phyloP scores from a whole-genome alignment of 2,329 filamentous ascomycete species.

The Hypoxylon rubiginosum region DNA sequence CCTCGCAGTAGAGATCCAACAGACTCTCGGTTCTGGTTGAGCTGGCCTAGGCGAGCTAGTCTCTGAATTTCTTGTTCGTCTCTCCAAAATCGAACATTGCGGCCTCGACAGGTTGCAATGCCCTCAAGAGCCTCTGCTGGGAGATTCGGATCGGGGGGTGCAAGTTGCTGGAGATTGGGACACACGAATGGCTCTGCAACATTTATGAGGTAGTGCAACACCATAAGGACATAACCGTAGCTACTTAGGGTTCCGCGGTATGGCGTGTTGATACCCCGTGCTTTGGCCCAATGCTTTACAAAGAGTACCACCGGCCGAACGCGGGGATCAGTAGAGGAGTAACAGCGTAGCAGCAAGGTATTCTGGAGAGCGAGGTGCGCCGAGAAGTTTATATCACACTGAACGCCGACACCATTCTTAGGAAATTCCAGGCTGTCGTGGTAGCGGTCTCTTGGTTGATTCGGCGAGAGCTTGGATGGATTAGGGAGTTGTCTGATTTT shows the following conservation, averaged over 20 bases:
- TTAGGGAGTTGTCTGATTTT: constrained; percentile 62
- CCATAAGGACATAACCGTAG: constrained; percentile 94
- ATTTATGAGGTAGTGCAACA: constrained; percentile 90
- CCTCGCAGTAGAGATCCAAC: constrained; percentile 80
- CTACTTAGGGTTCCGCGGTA: constrained; percentile 89
- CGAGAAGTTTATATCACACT: constrained; percentile 93
- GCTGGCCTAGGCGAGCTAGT: constrained; percentile 68
- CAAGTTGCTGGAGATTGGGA: constrained; percentile 80
- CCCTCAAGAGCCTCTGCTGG: constrained; percentile 57
- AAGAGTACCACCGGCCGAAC: constrained; percentile 86
- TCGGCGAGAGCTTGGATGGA: constrained; percentile 63
- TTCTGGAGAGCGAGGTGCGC: constrained; percentile 88
- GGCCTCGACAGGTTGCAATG: constrained; percentile 69
- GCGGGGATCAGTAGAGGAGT: constrained; percentile 82
- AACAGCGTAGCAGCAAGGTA: constrained; percentile 84
- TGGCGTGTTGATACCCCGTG: constrained; percentile 85
- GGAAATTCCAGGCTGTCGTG: constrained; percentile 80
- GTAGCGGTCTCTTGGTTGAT: constrained; percentile 67
- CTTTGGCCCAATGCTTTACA: constrained; percentile 91
- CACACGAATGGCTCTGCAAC: constrained; percentile 83
- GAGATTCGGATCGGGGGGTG: constrained; percentile 55
- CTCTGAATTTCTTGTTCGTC: constrained; percentile 77
- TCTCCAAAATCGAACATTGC: constrained; percentile 82
- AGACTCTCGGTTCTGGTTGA: constrained; percentile 78
- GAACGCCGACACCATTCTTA: constrained; percentile 81